These are phyloP conservation scores for Kwoniella sp. DNA, from an alignment of 768 basidiomycete genomes.

Conservation along the genomic window DNA sequence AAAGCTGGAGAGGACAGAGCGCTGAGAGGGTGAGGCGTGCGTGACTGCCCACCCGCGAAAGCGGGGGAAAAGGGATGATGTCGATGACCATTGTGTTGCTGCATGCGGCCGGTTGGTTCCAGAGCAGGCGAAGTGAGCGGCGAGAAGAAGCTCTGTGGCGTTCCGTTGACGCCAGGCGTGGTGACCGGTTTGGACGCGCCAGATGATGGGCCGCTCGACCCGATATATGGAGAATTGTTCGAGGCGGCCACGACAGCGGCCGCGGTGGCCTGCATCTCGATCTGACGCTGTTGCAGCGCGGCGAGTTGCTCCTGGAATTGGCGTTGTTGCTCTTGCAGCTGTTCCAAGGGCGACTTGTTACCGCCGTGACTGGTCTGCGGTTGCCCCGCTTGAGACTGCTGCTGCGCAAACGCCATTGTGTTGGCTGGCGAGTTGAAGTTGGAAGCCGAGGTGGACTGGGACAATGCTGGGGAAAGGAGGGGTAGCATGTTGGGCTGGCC, in stretches of 20 bases:
- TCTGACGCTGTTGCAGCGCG: constrained; percentile 35
- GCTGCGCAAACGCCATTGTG: constrained; percentile 8
- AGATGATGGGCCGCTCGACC: constrained; percentile 52
- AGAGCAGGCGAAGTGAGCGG: constrained; percentile 52
- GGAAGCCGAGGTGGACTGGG: constrained; percentile 35
- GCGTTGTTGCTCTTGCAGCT: constrained; percentile 44
- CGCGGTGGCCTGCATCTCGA: constrained; percentile 39
- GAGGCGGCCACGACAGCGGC: constrained; percentile 46
- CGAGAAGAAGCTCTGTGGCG: constrained; percentile 49
- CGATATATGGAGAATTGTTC: constrained; percentile 58
- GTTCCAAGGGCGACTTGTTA: constrained; percentile 29
- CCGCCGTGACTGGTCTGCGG: background rate
- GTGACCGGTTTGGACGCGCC: constrained; percentile 32
- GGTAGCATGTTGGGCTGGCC: constrained; percentile 49
- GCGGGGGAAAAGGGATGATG: constrained; percentile 22
- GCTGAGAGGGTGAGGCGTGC: constrained; percentile 34
- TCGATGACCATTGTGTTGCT: constrained; percentile 9
- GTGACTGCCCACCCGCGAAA: constrained; percentile 7
- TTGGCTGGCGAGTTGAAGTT: constrained; percentile 27
- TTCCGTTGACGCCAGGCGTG: constrained; percentile 33
- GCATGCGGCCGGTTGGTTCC: constrained; percentile 28
- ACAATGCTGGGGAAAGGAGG: constrained; percentile 51
- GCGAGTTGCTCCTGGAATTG: constrained; percentile 43
- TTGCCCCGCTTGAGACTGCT: constrained; percentile 2
- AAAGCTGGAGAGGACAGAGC: constrained; percentile 36